Evolutionary conservation across 148 eudicot species (phyloP).

Genomic region (Cornus kousa): DNA sequence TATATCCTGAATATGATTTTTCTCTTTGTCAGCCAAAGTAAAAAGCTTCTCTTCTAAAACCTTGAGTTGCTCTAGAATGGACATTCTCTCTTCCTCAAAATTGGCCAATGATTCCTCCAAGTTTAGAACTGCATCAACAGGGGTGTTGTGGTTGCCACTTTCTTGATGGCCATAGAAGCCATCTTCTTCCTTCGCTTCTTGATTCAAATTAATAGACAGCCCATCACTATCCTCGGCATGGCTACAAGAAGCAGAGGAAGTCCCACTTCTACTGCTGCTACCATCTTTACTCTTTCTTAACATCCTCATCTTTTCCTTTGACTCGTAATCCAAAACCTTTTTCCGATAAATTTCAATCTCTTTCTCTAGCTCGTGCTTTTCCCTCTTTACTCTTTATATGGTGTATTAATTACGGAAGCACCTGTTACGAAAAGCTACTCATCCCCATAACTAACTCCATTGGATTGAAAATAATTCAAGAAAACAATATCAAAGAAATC

Average conservation of each 20-base stretch:
- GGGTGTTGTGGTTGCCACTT: constrained; percentile 55
- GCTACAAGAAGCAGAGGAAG: constrained; percentile 64
- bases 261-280: constrained; percentile 28
- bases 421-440: too few relatives aligned
- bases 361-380: constrained; percentile 75
- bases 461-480: too few relatives aligned
- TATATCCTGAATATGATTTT: constrained; percentile 41
- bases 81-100: constrained; percentile 89
- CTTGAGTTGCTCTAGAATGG: constrained; percentile 80
- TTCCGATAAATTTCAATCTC: constrained; percentile 63
- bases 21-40: constrained; percentile 57
- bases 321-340: constrained; percentile 65
- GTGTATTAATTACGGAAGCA: too few relatives aligned
- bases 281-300: constrained; percentile 23
- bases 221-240: constrained; percentile 82
- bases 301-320: constrained; percentile 52
- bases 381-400: too few relatives aligned
- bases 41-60: constrained; percentile 83
- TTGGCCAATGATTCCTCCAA: constrained; percentile 16
- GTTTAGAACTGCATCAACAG: constrained; percentile 49
- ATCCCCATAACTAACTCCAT: too few relatives aligned
- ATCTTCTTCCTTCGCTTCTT: constrained; percentile 60
- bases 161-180: constrained; percentile 35
- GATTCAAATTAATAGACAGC: constrained; percentile 60
- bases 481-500: too few relatives aligned